Base-by-base conservation (phyloP, 176 grass and related monocot genomes). In the Carex littledalei region DNA sequence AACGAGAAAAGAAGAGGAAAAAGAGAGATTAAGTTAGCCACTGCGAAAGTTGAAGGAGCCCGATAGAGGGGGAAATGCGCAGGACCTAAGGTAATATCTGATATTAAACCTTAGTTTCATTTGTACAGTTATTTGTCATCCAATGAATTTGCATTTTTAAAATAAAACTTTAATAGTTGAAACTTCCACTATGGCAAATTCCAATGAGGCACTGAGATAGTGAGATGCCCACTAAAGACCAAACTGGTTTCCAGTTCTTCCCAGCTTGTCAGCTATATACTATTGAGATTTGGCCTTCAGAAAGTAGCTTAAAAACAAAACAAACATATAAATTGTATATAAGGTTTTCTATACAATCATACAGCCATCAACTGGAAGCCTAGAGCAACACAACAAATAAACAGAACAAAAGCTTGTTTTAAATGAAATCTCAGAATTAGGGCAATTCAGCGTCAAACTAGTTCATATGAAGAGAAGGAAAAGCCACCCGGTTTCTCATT, bases 401-500 rank as follows among this genome's bases (percentile, higher is more conserved):
- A 55, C 12, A 12, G 0, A 20, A 74, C 2, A 39, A 75, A 22
- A 52, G 1, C 12, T 9, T 32, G 7, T 31, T 56, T 31, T 24
- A 12, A 1, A 74, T 6, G 1, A 50, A 21, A 74, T 55, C 14
- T 56, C 74, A 17, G 22, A 56, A 22, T 17, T 17, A 4, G 55
- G 70, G 45, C 50, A 78, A 78, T 55, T 78, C 22, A 26, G 13
- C 11, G 0, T 94, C 87, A 98, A 89, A 87, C 84, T 37, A 98
- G 86, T 85, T 98, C 90, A 86, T 98, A 95, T 3, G 96, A 98
- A n/a, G 93, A 95, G 81, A 98, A 98, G 17, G 96, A 95, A 83
- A 90, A 95, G 67, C 96, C 93, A 62, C 87, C 86, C 60, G 26
- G 83, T 63, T 93, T 90, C 85, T 92, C 96, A 10, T 95, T 92